Conservation (phyloP, 2,329 filamentous ascomycete species). For the Penicillium sp. region DNA sequence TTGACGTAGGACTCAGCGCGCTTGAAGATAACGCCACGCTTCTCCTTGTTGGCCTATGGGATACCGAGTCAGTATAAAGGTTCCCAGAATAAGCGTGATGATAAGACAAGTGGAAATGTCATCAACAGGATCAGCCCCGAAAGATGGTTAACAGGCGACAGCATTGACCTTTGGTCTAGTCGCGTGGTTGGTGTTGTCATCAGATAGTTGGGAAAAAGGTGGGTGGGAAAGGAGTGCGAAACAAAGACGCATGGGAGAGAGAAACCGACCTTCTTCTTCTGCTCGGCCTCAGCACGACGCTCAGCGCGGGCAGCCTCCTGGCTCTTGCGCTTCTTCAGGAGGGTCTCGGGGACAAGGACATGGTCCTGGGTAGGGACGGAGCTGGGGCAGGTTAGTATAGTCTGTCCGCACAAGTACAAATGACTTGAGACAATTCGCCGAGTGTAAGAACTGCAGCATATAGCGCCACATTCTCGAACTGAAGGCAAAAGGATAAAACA, state of each 20-base stretch:
- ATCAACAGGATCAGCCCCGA: slow-evolving; percentile 72
- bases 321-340: slow-evolving; percentile 99
- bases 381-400: slow-evolving; percentile 76
- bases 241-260: slow-evolving; percentile 8
- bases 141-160: slow-evolving; percentile 72
- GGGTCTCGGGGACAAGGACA: slow-evolving; percentile 97
- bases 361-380: slow-evolving; percentile 92
- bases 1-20: slow-evolving; percentile 99
- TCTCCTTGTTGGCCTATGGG: slow-evolving; percentile 91
- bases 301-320: slow-evolving; percentile 99
- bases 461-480: slow-evolving; percentile 87
- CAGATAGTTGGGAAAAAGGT: slow-evolving; percentile 55
- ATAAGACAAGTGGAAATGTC: slow-evolving; percentile 17
- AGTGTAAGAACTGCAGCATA: slow-evolving; percentile 88
- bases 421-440: slow-evolving; percentile 72
- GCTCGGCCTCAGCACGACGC: slow-evolving; percentile 75
- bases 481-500: slow-evolving; percentile 62
- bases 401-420: slow-evolving; percentile 68
- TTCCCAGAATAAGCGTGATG: slow-evolving; percentile 14
- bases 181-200: slow-evolving; percentile 85
- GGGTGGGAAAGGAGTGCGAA: slow-evolving; percentile 21
- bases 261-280: slow-evolving; percentile 84
- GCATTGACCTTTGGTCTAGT: slow-evolving; percentile 96
- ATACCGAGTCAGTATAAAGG: slow-evolving; percentile 33
- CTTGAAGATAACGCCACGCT: slow-evolving; percentile 99